Evolutionary conservation across 1,284 basidiomycete species (phyloP).

Genomic region (Trametes pubescens): DNA sequence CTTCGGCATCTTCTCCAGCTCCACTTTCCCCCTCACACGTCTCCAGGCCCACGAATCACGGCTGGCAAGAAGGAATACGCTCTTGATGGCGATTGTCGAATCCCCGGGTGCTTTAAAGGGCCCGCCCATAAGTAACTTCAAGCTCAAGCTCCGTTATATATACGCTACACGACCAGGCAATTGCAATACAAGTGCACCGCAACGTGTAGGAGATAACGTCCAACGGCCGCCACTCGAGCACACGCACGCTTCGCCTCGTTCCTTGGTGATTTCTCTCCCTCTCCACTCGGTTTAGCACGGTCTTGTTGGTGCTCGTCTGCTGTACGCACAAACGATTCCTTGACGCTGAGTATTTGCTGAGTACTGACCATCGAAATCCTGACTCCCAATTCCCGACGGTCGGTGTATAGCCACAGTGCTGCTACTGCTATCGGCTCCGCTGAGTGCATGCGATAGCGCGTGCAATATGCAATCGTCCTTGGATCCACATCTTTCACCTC

Average conservation of each 20-base stretch:
- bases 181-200: too few relatives aligned
- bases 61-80: background rate
- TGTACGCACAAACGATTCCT: too few relatives aligned
- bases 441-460: too few relatives aligned
- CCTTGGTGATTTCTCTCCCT: background rate
- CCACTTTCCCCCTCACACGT: constrained; percentile 13
- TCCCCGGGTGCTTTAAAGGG: background rate
- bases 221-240: background rate
- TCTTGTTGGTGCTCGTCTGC: too few relatives aligned
- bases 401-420: too few relatives aligned
- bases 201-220: constrained; percentile 8
- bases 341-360: too few relatives aligned
- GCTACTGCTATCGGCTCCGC: too few relatives aligned
- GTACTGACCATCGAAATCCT: too few relatives aligned
- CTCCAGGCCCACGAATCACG: constrained; percentile 12
- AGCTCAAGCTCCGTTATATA: constrained; percentile 4
- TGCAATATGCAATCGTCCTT: too few relatives aligned
- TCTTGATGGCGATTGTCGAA: constrained; percentile 2
- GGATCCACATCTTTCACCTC: too few relatives aligned
- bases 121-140: background rate
- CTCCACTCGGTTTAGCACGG: too few relatives aligned
- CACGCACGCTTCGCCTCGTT: constrained; percentile 3
- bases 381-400: too few relatives aligned
- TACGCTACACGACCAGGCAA: background rate
- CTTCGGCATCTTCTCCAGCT: constrained; percentile 10